A percentile compares a stretch with the other conserved stretches of the same genome.
Conservation (phyloP, 2,329 filamentous ascomycete genomes). For the Pseudovirgaria hyperparasitica region DNA sequence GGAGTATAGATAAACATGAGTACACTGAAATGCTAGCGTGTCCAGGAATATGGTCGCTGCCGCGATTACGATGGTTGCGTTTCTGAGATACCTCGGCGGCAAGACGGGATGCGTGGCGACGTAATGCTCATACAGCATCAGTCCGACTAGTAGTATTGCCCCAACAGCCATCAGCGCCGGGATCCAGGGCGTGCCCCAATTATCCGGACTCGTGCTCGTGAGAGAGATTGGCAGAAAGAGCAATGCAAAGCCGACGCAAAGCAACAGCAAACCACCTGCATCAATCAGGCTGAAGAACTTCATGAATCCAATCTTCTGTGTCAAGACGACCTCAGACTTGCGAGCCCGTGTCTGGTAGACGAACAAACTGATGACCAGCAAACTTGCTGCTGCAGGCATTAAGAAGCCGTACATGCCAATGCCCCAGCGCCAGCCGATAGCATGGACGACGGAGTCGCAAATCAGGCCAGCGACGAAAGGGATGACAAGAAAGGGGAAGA, state of each 20-base stretch:
- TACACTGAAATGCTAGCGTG: slow-evolving; percentile 30
- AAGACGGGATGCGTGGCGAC: slow-evolving; percentile 33
- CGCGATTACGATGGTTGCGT: slow-evolving; percentile 29
- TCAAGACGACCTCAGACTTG: slow-evolving; percentile 14
- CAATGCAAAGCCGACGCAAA: slow-evolving; percentile 36
- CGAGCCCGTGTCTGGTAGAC: slow-evolving; percentile 24
- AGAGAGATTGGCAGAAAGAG: slow-evolving; percentile 37
- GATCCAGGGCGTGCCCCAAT: slow-evolving; percentile 35
- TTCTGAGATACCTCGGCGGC: slow-evolving; percentile 33
- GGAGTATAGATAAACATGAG: slow-evolving; percentile 36
- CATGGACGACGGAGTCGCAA: slow-evolving; percentile 25
- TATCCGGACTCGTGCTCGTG: slow-evolving; percentile 26
- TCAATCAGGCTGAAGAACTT: slow-evolving; percentile 28
- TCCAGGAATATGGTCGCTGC: slow-evolving; percentile 32
- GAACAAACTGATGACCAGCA: slow-evolving; percentile 25
- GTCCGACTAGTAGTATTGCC: slow-evolving; percentile 25
- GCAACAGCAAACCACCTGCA: slow-evolving; percentile 32
- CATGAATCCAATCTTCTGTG: slow-evolving; percentile 12
- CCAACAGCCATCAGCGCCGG: slow-evolving; percentile 33
- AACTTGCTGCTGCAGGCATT: slow-evolving; percentile 24
- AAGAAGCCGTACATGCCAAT: slow-evolving; percentile 32
- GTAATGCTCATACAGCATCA: slow-evolving; percentile 35
- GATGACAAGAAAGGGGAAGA: slow-evolving; percentile 27
- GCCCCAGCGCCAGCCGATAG: slow-evolving; percentile 33
- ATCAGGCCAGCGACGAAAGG: slow-evolving; percentile 30